Conservation (phyloP, 2,329 filamentous ascomycete species). For the Verruconis gallopava region DNA sequence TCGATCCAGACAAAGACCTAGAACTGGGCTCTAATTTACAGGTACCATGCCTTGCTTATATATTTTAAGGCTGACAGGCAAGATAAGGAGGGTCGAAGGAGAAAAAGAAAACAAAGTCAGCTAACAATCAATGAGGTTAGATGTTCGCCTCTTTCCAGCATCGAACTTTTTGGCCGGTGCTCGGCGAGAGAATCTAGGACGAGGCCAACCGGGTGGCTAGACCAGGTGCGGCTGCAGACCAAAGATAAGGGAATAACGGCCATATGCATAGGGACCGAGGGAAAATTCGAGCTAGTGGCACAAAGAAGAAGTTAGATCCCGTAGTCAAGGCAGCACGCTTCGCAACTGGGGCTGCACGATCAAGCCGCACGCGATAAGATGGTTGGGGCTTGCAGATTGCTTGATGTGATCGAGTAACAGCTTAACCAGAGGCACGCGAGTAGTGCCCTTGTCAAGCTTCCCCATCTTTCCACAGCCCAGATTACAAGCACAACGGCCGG, state of each 20-base stretch:
- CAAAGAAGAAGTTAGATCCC: background rate
- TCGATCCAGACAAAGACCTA: background rate
- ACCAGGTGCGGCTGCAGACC: background rate
- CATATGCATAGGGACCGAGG: background rate
- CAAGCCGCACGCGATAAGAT: background rate
- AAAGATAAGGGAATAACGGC: slow-evolving; percentile 7
- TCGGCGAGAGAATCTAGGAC: background rate
- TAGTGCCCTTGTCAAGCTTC: background rate
- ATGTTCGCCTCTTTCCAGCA: background rate
- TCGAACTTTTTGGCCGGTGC: background rate
- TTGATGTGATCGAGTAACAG: background rate
- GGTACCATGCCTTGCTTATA: background rate
- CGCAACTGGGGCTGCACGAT: background rate
- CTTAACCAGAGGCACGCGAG: background rate
- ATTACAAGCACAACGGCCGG: background rate
- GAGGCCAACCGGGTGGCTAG: slow-evolving; percentile 1
- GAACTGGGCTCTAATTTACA: background rate
- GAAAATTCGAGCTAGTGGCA: background rate
- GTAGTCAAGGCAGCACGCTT: slow-evolving; percentile 6
- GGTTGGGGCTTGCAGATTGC: background rate
- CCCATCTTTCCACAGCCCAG: background rate
- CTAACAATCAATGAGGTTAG: background rate
- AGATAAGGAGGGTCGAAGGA: slow-evolving; percentile 9
- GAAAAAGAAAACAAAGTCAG: background rate
- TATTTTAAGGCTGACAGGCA: background rate